These are phyloP conservation scores for Pseudogymnoascus sp. DNA, from an alignment of 2,329 filamentous ascomycete species.

Conservation along the genomic window DNA sequence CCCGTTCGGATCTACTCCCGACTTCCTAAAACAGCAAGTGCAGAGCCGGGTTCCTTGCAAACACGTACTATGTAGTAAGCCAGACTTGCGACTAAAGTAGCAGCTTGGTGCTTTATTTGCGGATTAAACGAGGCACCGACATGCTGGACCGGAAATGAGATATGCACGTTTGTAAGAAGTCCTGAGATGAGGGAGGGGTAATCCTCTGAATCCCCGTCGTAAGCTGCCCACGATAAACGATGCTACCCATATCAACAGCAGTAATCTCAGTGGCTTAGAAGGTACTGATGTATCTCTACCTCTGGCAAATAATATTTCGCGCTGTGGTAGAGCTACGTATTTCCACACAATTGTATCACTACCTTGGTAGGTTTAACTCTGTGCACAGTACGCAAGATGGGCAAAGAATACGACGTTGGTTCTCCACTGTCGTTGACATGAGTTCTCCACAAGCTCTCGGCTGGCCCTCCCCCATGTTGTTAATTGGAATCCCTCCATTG, in stretches of 20 bases:
- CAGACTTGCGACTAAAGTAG: background rate
- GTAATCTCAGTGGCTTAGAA: background rate
- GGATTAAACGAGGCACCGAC: background rate
- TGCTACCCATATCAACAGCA: background rate
- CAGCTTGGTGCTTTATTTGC: background rate
- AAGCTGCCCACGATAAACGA: background rate
- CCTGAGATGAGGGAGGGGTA: background rate
- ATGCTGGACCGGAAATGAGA: background rate
- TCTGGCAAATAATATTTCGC: background rate
- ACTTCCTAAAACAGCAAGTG: background rate
- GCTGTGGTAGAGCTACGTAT: background rate
- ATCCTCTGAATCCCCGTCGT: background rate
- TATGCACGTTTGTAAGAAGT: background rate
- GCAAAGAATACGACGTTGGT: background rate
- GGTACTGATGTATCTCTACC: background rate
- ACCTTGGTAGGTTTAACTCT: background rate
- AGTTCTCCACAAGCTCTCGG: background rate
- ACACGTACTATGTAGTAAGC: background rate
- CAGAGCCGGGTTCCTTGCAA: background rate
- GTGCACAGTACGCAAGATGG: background rate
- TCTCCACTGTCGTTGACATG: background rate
- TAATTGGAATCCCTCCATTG: background rate
- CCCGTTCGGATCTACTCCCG: background rate
- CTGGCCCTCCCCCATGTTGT: background rate
- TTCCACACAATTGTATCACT: background rate